Evolutionary conservation across 2,329 filamentous ascomycete genomes (phyloP).

Genomic region (Diaporthe citrichinensis): DNA sequence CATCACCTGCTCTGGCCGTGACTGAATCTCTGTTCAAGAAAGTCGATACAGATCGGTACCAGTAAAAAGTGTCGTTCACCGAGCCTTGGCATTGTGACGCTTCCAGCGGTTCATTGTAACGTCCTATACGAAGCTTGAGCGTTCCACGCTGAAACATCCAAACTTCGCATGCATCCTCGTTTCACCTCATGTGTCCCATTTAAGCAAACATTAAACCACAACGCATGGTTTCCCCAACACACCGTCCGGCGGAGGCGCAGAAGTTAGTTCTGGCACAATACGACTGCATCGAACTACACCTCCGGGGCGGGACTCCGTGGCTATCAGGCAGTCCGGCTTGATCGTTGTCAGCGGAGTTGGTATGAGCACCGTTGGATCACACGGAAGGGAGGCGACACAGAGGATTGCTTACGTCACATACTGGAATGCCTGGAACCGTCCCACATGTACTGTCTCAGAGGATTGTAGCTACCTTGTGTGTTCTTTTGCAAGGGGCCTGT

Average conservation of each 20-base stretch:
- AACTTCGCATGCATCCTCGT: background rate
- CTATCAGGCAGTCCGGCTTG: background rate
- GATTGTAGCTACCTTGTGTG: background rate
- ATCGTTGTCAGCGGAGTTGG: background rate
- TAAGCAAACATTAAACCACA: background rate
- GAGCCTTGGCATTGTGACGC: background rate
- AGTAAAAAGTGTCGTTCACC: background rate
- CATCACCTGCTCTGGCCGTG: background rate
- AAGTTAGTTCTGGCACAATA: background rate
- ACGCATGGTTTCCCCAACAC: background rate
- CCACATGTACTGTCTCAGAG: background rate
- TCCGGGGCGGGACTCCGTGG: slow-evolving; percentile 9
- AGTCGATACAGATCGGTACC: background rate
- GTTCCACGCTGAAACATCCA: slow-evolving; percentile 3
- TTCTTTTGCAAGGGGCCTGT: background rate
- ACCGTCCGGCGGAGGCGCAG: background rate
- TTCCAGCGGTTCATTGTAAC: background rate
- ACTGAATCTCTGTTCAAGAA: too few relatives aligned
- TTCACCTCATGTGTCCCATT: background rate
- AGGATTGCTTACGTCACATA: background rate
- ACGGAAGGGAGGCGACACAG: background rate
- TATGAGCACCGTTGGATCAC: too few relatives aligned
- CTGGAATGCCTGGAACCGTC: background rate
- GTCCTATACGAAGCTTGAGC: background rate
- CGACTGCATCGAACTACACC: background rate